A percentile compares a stretch with the other conserved stretches of the same genome.
Evolutionary conservation across 2,329 filamentous ascomycete species (phyloP).

Genomic region (Ascochyta clinopodiicola): DNA sequence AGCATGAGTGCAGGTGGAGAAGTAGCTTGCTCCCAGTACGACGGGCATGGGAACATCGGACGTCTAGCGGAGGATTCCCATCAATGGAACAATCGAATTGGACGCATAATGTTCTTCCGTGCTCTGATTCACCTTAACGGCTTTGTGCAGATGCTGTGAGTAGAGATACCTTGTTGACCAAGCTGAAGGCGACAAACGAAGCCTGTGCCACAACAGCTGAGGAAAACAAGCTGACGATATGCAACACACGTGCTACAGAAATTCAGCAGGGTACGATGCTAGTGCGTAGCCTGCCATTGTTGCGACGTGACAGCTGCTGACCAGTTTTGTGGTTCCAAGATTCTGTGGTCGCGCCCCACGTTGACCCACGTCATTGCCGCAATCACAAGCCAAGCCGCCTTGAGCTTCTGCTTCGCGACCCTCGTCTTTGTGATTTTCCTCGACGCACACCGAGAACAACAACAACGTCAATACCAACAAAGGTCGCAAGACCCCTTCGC

Average conservation of each 20-base stretch:
- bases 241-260: too few species aligned
- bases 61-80: background rate
- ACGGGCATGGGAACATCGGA: background rate
- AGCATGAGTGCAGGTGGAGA: background rate
- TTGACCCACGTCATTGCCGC: slow-evolving; percentile 40
- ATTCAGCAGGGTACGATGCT: background rate
- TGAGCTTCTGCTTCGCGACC: slow-evolving; percentile 13
- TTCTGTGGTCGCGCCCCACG: slow-evolving; percentile 12
- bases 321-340: slow-evolving; percentile 5
- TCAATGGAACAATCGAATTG: background rate
- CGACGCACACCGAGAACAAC: slow-evolving; percentile 18
- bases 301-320: background rate
- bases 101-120: background rate
- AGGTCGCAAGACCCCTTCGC: slow-evolving; percentile 6
- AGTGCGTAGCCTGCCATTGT: background rate
- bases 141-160: background rate
- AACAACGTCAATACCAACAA: slow-evolving; percentile 20
- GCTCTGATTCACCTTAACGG: background rate
- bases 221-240: too few species aligned
- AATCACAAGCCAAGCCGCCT: slow-evolving; percentile 37
- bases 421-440: slow-evolving; percentile 14
- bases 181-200: too few species aligned
- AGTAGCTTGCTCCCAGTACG: background rate
- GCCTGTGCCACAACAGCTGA: too few species aligned
- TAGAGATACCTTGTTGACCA: too few species aligned